Base-by-base conservation (phyloP, 306 rosid species). In the Vigna hirtella region DNA sequence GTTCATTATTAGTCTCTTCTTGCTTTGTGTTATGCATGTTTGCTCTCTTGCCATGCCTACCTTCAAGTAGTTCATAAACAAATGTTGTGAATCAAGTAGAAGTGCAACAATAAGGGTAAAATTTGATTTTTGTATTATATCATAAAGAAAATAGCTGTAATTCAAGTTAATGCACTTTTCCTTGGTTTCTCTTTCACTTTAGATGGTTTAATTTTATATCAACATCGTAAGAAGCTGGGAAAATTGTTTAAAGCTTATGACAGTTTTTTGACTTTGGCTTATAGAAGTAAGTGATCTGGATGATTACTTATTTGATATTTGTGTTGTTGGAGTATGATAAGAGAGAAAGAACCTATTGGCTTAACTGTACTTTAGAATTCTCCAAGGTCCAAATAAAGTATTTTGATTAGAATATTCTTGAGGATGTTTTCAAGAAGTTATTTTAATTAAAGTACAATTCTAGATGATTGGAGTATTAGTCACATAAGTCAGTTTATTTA, bases 151-250 rank as follows among this genome's bases (percentile, higher is more conserved):
- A 48, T 57, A 57, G 49, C 5, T 14, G 47, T 22, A 58, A 67
- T 42, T 42, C 13, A 42, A 42, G 10, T 20, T 34, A 58, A 58
- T 58, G 57, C 34, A 13, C 17, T 12, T 42, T 66, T 38, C 11
- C 34, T 38, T 40, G 32, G 70, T 40, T n/a, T 40, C 53, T 58
- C 77, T 78, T 26, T 47, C 59, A 55, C 22, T 0, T 56, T 45
- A 78, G 76, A 47, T 69, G 62, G 69, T 78, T 78, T 58, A 45
- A 78, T 47, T 66, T 20, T 4, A 65, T 28, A 63, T 17, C 59
- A 12, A 45, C 49, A 59, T 43, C 55, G 14, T 57, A 3, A 57
- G 67, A 73, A 40, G 42, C 4, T 57, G 55, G 5, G 42, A 22
- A 40, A 42, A 24, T 57, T 73, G 56, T 57, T 42, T 22, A 3